phyloP scores from a whole-genome alignment of 2,329 filamentous ascomycete species.

The Apiospora hydei region DNA sequence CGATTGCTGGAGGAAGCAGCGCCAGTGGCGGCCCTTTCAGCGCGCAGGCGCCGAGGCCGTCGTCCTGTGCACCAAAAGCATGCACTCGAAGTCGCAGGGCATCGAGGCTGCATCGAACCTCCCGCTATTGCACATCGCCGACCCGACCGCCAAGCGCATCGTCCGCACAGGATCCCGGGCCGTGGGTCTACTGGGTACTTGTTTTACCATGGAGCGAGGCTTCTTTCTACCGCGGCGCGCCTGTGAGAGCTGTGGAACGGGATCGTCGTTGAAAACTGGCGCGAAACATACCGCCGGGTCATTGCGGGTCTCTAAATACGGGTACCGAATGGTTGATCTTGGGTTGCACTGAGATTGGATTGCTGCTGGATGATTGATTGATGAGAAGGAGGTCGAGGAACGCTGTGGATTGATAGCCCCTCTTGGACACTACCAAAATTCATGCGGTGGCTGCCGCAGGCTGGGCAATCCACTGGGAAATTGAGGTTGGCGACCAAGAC shows the following conservation, averaged over 20 bases:
- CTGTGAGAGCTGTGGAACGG: conserved; percentile 33
- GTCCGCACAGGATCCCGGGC: conserved; percentile 24
- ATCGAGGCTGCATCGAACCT: conserved; percentile 28
- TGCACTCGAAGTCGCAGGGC: conserved; percentile 29
- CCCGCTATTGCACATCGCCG: conserved; percentile 31
- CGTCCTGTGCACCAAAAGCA: conserved; percentile 33
- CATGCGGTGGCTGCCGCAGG: neutral
- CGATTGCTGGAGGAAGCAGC: conserved; percentile 28
- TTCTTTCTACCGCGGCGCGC: conserved; percentile 33
- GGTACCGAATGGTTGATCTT: conserved; percentile 35
- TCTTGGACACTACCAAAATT: conserved; percentile 17
- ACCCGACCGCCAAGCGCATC: conserved; percentile 29
- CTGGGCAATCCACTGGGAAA: neutral
- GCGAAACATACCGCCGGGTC: conserved; percentile 29
- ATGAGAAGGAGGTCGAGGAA: neutral
- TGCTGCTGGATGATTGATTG: conserved; percentile 26
- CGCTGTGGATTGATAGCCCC: conserved; percentile 11
- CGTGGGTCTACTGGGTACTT: conserved; percentile 24
- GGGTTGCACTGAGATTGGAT: conserved; percentile 35
- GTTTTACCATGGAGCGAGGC: conserved; percentile 35
- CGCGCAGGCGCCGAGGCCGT: conserved; percentile 31
- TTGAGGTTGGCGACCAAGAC: neutral
- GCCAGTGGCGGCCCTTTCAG: conserved; percentile 26
- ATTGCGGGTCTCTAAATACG: conserved; percentile 29
- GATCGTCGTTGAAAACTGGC: conserved; percentile 29